Base-by-base conservation (phyloP, 768 basidiomycete genomes). In the Scleroderma bovista region DNA sequence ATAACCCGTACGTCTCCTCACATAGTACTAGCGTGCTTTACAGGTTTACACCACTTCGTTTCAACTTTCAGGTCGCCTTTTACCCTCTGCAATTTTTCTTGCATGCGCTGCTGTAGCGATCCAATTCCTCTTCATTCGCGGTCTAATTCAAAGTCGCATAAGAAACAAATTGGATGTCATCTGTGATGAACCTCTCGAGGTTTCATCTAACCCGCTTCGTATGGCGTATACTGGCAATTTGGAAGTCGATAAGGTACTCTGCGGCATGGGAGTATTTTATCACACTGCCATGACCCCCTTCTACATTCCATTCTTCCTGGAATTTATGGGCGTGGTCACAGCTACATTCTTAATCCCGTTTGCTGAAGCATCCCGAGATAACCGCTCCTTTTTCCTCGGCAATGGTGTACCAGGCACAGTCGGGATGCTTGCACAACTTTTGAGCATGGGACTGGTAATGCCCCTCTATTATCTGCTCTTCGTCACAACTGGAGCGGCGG, bases 381-480 rank as follows among this genome's bases (percentile, higher is more conserved):
- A 67, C 5, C 68, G 66, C 12, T 68, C 65, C 31, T 43, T 57
- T 13, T 31, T 69, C 34, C 60, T 81, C n/a, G n/a, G n/a, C n/a
- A n/a, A n/a, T 26, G 68, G 70, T 20, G 67, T 69, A 22, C 78
- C 79, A 20, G 57, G 72, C 26, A 44, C 72, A 16, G 65, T 75
- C 53, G 68, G 74, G 11, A 56, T 77, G 10, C 52, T 75, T 7
- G 68, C 60, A 39, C 79, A 81, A 55, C 44, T 66, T 9, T 53
- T 68, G 16, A 69, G 75, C n/a, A 57, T 75, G 50, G 80, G 71
- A 15, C 60, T 72, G 33, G 62, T 69, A 41, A 65, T 73, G 41
- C 75, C 80, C 13, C 24, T 80, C 2, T 83, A 80, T 50, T 74
- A 72, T 69, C 61, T 78, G 29, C 47, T 66, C 32, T 74, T 77